These are phyloP conservation scores for Salix caprea DNA, from an alignment of 345 rosid species.

Conservation along the genomic window DNA sequence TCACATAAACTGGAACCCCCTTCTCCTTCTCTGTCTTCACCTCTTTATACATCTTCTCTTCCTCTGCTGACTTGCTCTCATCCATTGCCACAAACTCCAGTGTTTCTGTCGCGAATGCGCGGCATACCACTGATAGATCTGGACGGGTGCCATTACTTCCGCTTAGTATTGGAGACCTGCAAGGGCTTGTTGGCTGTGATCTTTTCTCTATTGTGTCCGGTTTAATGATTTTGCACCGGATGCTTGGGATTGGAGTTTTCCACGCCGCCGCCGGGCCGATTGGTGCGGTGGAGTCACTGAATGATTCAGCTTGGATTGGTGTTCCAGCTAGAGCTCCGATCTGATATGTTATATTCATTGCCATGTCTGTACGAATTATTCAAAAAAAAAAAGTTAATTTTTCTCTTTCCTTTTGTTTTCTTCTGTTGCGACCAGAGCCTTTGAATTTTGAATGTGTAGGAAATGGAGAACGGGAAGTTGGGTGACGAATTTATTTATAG, in stretches of 20 bases:
- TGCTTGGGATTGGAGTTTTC: constrained; percentile 36
- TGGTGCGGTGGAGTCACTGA: neutral
- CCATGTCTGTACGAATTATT: constrained; percentile 34
- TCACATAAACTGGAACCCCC: constrained; percentile 92
- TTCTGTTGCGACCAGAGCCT: neutral
- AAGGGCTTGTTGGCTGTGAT: constrained; percentile 68
- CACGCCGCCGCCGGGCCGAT: constrained; percentile 19
- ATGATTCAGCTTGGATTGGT: constrained; percentile 36
- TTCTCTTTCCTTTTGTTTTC: neutral
- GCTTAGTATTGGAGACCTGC: constrained; percentile 45
- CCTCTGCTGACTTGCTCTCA: constrained; percentile 15
- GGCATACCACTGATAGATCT: constrained; percentile 67
- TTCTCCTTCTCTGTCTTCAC: constrained; percentile 19
- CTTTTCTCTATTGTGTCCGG: constrained; percentile 23
- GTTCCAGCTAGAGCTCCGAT: constrained; percentile 61
- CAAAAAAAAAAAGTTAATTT: neutral
- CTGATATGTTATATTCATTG: constrained; percentile 63
- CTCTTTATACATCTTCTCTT: constrained; percentile 27
- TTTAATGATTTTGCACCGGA: constrained; percentile 31
- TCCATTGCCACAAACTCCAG: constrained; percentile 14
- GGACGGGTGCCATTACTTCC: constrained; percentile 30
- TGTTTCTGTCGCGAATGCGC: constrained; percentile 43
- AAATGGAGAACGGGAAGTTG: neutral
- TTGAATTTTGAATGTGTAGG: neutral
- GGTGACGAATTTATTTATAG: constrained; percentile 30